Conservation (phyloP, 2,329 filamentous ascomycete species). For the Phaeosphaeriaceae sp. region DNA sequence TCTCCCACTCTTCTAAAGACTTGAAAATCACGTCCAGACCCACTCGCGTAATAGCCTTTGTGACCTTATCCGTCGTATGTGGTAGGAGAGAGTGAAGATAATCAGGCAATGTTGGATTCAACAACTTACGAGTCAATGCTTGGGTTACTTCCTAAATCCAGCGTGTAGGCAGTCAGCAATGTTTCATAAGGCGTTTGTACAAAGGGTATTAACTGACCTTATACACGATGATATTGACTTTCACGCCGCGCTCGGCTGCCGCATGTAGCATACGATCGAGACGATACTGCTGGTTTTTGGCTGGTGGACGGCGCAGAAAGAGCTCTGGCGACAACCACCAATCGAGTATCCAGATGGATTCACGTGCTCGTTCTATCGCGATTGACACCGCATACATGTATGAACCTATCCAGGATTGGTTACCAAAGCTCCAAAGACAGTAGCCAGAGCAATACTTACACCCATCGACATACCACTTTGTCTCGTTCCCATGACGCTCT, state of each 20-base stretch:
- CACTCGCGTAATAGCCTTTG: conserved; percentile 48
- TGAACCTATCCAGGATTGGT: not conserved
- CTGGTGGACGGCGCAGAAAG: conserved; percentile 82
- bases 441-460: not conserved
- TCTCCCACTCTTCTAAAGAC: conserved; percentile 54
- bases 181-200: too few relatives aligned
- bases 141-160: conserved; percentile 67
- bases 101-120: conserved; percentile 50
- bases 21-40: conserved; percentile 54
- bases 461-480: conserved; percentile 89
- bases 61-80: conserved; percentile 49
- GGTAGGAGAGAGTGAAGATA: conserved; percentile 55
- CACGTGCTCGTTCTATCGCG: conserved; percentile 76
- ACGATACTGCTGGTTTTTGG: conserved; percentile 81
- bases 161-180: too few relatives aligned
- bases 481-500: conserved; percentile 71
- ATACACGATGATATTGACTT: conserved; percentile 87
- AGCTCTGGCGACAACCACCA: conserved; percentile 92
- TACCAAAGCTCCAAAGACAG: conserved; percentile 7
- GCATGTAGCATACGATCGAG: conserved; percentile 82
- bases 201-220: conserved; percentile 54
- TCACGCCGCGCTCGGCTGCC: conserved; percentile 83
- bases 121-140: conserved; percentile 75
- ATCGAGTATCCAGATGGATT: conserved; percentile 85
- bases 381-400: conserved; percentile 87